A percentile compares a stretch with the other conserved stretches of the same genome.
Evolutionary conservation across 2,329 filamentous ascomycete genomes (phyloP).

Genomic region (Leptographium wingfieldii): DNA sequence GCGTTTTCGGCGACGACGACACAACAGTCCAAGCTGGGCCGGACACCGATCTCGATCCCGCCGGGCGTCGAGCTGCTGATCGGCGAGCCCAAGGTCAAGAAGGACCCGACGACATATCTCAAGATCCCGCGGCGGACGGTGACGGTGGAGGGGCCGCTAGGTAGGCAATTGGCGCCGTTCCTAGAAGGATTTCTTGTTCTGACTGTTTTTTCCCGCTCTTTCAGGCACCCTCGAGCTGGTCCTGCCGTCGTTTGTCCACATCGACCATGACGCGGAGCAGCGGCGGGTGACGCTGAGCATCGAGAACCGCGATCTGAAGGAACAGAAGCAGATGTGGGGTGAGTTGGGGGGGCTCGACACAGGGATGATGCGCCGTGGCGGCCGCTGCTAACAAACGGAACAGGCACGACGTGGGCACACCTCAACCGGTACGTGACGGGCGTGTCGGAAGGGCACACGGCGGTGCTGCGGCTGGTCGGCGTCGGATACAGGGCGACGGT

Average conservation of each 20-base stretch:
- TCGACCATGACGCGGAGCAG: conserved; percentile 52
- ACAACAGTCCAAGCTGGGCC: conserved; percentile 71
- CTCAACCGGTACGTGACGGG: conserved; percentile 84
- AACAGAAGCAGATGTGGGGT: conserved; percentile 97
- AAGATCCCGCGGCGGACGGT: conserved; percentile 53
- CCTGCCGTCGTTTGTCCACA: conserved; percentile 65
- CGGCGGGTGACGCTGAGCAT: conserved; percentile 58
- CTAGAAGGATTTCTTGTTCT: not conserved
- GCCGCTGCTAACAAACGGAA: not conserved
- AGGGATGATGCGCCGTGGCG: conserved; percentile 1
- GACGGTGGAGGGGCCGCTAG: conserved; percentile 69
- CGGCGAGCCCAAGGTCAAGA: conserved; percentile 44
- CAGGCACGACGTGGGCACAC: conserved; percentile 82
- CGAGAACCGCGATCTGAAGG: conserved; percentile 50
- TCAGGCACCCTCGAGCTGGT: conserved; percentile 62
- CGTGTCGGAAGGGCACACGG: conserved; percentile 91
- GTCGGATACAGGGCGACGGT: conserved; percentile 90
- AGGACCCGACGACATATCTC: conserved; percentile 45
- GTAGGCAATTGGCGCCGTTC: conserved; percentile 28
- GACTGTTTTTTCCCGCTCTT: not conserved
- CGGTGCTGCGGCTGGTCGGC: conserved; percentile 82
- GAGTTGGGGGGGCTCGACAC: conserved; percentile 4
- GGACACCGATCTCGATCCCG: conserved; percentile 67
- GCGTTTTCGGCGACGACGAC: conserved; percentile 58
- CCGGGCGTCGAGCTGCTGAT: conserved; percentile 69